Evolutionary conservation across 768 basidiomycete genomes (phyloP).

Genomic region (Strobilomyces dryophilus): DNA sequence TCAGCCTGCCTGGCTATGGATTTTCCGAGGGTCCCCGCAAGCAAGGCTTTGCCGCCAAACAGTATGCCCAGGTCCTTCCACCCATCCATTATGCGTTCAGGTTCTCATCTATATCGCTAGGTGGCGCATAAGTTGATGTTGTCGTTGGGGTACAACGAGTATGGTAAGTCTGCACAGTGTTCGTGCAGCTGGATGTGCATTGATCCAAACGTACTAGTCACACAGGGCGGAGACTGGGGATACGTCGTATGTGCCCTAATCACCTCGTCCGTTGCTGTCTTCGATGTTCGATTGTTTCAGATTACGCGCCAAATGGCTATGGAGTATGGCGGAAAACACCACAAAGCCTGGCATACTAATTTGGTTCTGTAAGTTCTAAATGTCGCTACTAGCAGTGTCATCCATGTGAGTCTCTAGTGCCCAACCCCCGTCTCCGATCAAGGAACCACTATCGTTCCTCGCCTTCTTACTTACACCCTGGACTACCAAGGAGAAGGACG

Average conservation of each 20-base stretch:
- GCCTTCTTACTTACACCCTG: slow-evolving; percentile 23
- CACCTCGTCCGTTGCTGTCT: neutral
- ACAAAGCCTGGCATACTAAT: slow-evolving; percentile 53
- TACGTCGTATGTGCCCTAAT: slow-evolving; percentile 23
- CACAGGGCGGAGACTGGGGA: slow-evolving; percentile 51
- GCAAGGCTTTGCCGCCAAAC: slow-evolving; percentile 44
- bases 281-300: slow-evolving; percentile 17
- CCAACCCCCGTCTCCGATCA: slow-evolving; percentile 26
- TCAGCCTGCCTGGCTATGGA: slow-evolving; percentile 57
- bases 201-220: slow-evolving; percentile 29
- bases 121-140: slow-evolving; percentile 48
- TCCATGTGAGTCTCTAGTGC: slow-evolving; percentile 9
- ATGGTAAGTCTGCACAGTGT: slow-evolving; percentile 30
- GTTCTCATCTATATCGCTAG: slow-evolving; percentile 15
- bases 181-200: too few relatives aligned
- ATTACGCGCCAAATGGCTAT: slow-evolving; percentile 32
- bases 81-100: neutral
- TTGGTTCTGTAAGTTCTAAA: neutral
- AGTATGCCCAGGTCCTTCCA: slow-evolving; percentile 50
- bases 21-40: slow-evolving; percentile 56
- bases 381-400: neutral
- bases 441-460: slow-evolving; percentile 26
- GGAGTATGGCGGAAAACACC: slow-evolving; percentile 37
- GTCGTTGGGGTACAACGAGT: slow-evolving; percentile 44
- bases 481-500: slow-evolving; percentile 24